Conservation (phyloP, 73 alveolate species). For the Halteria grandinella region DNA sequence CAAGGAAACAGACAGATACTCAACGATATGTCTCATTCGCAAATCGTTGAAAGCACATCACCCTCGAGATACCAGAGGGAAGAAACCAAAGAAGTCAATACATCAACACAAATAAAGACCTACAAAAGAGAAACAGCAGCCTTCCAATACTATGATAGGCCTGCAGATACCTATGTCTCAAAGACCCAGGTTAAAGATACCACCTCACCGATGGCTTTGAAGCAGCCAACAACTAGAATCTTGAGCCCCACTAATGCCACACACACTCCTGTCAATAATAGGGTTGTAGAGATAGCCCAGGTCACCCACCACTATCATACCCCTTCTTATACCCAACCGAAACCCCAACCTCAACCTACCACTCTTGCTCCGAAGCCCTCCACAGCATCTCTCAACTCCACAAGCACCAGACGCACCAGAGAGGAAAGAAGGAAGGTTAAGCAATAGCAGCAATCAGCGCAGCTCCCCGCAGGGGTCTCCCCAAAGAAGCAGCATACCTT, state of each 20-base stretch:
- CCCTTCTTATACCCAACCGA: not conserved
- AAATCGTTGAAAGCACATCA: too few species aligned
- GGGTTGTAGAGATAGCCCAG: not conserved
- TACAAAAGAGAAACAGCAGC: too few species aligned
- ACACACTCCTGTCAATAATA: not conserved
- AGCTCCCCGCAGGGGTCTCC: too few species aligned
- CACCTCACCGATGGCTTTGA: too few species aligned
- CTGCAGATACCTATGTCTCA: too few species aligned
- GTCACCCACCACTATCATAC: not conserved
- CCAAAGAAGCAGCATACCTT: not conserved
- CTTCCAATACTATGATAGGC: too few species aligned
- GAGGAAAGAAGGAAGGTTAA: slow-evolving; percentile 24
- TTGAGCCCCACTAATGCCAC: not conserved
- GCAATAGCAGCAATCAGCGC: not conserved
- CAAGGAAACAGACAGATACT: too few species aligned
- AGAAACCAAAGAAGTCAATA: too few species aligned
- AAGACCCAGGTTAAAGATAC: too few species aligned
- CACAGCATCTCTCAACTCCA: not conserved
- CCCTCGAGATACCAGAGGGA: too few species aligned
- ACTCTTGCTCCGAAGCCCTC: not conserved
- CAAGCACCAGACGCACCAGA: slow-evolving; percentile 14
- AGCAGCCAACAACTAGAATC: not conserved
- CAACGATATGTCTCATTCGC: too few species aligned
- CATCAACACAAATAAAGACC: too few species aligned
- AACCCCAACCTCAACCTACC: not conserved